A percentile compares a stretch with the other conserved stretches of the same genome.
These are phyloP conservation scores for Fusarium nisikadoi DNA, from an alignment of 2,329 filamentous ascomycete genomes.

Conservation along the genomic window DNA sequence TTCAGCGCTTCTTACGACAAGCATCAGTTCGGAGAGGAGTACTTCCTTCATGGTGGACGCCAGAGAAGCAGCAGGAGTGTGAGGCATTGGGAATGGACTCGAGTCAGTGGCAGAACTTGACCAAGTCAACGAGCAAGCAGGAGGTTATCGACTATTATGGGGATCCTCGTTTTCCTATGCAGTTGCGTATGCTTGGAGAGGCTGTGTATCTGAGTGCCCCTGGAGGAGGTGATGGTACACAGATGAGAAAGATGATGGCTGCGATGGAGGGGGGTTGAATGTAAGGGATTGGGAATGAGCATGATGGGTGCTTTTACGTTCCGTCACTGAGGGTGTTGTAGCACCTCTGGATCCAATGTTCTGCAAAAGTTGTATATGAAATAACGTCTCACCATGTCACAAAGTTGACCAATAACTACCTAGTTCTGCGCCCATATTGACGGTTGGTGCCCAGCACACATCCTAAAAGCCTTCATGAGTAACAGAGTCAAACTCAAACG, in stretches of 20 bases:
- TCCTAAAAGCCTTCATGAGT: not conserved
- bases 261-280: conserved; percentile 29
- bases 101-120: conserved; percentile 42
- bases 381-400: not conserved
- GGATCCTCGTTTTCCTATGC: conserved; percentile 58
- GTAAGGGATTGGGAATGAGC: not conserved
- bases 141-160: conserved; percentile 56
- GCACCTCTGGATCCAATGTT: not conserved
- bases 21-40: conserved; percentile 41
- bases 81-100: conserved; percentile 48
- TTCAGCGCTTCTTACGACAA: conserved; percentile 51
- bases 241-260: conserved; percentile 41
- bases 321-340: not conserved
- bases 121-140: conserved; percentile 44
- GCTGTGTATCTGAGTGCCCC: conserved; percentile 48
- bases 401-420: not conserved
- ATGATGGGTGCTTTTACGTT: conserved; percentile 5
- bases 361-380: not conserved
- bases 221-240: conserved; percentile 43
- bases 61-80: conserved; percentile 52
- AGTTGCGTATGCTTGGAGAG: conserved; percentile 61
- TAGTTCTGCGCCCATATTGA: not conserved
- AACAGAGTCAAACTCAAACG: not conserved
- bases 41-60: conserved; percentile 59
- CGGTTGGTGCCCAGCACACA: not conserved